Conservation (phyloP, 345 rosid genomes). For the Eucalyptus leucophloia region DNA sequence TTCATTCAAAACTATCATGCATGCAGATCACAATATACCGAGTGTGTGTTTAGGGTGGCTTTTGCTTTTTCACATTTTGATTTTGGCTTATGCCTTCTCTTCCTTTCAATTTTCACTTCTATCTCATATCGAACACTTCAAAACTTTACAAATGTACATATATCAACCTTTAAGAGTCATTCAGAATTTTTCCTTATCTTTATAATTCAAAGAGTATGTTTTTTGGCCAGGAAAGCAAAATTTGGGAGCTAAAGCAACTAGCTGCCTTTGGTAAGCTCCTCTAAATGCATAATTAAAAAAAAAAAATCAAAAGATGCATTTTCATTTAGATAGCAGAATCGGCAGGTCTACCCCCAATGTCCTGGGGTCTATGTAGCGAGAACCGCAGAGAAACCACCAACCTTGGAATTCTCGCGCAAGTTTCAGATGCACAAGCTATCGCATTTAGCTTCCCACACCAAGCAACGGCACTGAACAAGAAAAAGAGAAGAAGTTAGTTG, state of each 20-base stretch:
- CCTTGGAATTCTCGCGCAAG: constrained; percentile 99
- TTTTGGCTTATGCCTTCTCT: background rate
- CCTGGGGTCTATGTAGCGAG: background rate
- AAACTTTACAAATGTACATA: background rate
- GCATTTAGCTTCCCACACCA: constrained; percentile 99
- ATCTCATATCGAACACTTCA: background rate
- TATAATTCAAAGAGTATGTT: background rate
- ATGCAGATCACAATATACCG: background rate
- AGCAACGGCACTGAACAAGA: constrained; percentile 70
- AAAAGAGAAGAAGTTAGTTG: background rate
- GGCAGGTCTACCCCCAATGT: background rate
- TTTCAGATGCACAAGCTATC: constrained; percentile 98
- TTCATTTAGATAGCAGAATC: background rate
- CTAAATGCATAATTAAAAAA: background rate
- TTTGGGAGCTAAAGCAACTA: background rate
- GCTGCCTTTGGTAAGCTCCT: background rate
- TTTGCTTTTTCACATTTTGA: background rate
- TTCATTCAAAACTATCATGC: background rate
- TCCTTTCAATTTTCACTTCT: background rate
- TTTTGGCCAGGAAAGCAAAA: background rate
- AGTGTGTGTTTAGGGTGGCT: background rate
- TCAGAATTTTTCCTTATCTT: background rate
- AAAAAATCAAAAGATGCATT: background rate
- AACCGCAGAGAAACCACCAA: background rate
- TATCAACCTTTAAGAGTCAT: background rate